phyloP scores from a whole-genome alignment of 2,329 filamentous ascomycete species.

The Aureobasidium sp. region DNA sequence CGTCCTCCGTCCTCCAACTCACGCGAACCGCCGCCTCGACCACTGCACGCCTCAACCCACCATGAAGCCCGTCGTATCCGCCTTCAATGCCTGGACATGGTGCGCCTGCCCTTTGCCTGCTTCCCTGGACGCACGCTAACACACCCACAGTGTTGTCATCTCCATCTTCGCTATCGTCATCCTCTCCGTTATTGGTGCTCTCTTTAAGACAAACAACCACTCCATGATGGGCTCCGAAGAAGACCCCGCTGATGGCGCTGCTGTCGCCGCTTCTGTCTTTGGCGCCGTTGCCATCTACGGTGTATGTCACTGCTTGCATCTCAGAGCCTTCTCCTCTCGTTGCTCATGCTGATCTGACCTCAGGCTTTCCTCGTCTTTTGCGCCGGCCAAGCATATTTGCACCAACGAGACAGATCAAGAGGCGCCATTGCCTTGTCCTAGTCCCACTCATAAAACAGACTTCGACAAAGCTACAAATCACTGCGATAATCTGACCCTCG shows the following conservation, averaged over 20 bases:
- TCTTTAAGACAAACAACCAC: conserved; percentile 75
- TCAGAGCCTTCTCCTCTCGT: background rate
- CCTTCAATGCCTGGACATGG: conserved; percentile 94
- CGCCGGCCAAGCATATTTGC: conserved; percentile 78
- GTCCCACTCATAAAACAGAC: conserved; percentile 6
- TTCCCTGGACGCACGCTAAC: conserved; percentile 19
- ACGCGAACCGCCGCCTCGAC: background rate
- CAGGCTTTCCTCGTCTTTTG: conserved; percentile 90
- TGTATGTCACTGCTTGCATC: conserved; percentile 49
- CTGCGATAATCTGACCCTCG: background rate
- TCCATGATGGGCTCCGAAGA: conserved; percentile 71
- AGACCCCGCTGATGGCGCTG: conserved; percentile 56
- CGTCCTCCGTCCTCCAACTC: background rate
- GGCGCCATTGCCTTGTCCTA: conserved; percentile 72
- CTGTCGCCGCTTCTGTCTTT: conserved; percentile 79
- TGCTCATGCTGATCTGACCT: conserved; percentile 11
- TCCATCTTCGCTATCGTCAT: conserved; percentile 60
- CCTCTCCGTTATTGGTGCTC: conserved; percentile 57
- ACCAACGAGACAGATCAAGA: conserved; percentile 72
- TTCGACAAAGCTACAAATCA: background rate
- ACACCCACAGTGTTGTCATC: conserved; percentile 56
- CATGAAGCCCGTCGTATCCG: conserved; percentile 93
- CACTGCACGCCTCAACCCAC: conserved; percentile 30
- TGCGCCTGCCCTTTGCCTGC: conserved; percentile 40
- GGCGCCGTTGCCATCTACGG: conserved; percentile 81